Conservation (phyloP, 768 basidiomycete species). For the Termitomyces eurrhizus region DNA sequence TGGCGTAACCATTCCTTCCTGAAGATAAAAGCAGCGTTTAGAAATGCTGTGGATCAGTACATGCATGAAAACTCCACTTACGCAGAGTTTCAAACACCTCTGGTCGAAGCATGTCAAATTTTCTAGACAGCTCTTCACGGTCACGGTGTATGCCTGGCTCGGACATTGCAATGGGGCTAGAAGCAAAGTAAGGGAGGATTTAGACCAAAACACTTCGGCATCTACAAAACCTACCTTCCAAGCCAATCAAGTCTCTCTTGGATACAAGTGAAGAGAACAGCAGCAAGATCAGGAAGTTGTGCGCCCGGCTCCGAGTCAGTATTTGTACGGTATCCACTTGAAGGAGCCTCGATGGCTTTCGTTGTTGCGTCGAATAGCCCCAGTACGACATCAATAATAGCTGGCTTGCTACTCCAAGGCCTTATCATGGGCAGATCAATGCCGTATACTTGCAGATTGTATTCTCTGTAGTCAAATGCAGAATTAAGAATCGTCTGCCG, state of each 20-base stretch:
- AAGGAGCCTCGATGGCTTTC: slow-evolving; percentile 38
- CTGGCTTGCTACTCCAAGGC: slow-evolving; percentile 79
- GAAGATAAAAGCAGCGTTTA: slow-evolving; percentile 2
- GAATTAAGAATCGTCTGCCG: slow-evolving; percentile 67
- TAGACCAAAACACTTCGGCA: not conserved
- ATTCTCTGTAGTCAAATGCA: slow-evolving; percentile 70
- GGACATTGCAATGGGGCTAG: slow-evolving; percentile 42
- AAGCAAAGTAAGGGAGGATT: not conserved
- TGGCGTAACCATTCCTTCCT: slow-evolving; percentile 67
- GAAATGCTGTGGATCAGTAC: not conserved
- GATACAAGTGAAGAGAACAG: slow-evolving; percentile 58
- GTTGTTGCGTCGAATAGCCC: slow-evolving; percentile 69
- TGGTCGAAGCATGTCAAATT: slow-evolving; percentile 69
- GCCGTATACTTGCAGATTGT: slow-evolving; percentile 73
- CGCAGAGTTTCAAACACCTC: slow-evolving; percentile 78
- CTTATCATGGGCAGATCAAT: slow-evolving; percentile 64
- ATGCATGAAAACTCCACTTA: slow-evolving; percentile 31
- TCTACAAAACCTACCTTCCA: slow-evolving; percentile 48
- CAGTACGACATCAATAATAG: slow-evolving; percentile 63
- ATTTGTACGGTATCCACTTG: slow-evolving; percentile 22
- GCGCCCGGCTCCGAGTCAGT: slow-evolving; percentile 35
- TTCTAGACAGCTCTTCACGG: slow-evolving; percentile 54
- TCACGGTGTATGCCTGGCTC: slow-evolving; percentile 53
- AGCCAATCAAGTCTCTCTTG: slow-evolving; percentile 72
- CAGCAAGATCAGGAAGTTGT: slow-evolving; percentile 65